Base-by-base conservation (phyloP, 441 rosid genomes). In the Sinapis alba region DNA sequence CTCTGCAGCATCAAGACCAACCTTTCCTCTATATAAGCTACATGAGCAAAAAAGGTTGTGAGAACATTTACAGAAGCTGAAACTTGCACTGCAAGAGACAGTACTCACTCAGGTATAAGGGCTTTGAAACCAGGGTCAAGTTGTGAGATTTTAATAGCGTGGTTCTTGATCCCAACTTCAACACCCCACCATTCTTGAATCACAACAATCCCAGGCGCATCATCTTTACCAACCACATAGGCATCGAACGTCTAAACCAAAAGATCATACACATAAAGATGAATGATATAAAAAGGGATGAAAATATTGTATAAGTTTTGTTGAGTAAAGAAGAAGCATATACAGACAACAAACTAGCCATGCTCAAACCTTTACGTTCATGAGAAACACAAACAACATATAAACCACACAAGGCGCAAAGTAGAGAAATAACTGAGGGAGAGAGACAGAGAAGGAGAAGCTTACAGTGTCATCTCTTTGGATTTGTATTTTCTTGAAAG, bases 141-240 rank as follows among this genome's bases (percentile, higher is more conserved):
- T 47, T 92, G 93, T 58, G 99, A 86, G 68, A 95, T 89, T 80
- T 89, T 90, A 61, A 81, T 18, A 58, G 99, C 97, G 32, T 95
- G 98, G 81, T 95, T 92, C 86, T 93, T 95, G 83, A 92, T 83
- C 89, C 93, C 98, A 69, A 80, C 93, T 75, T 95, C 99, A 79
- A 92, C 92, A 74, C 99, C 99, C 97, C 99, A 95, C 98, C 99
- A 95, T 80, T 95, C 99, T 66, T 95, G 99, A 60, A 95, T 78
- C 79, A 95, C 97, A 18, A 95, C 93, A 53, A 95, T 85, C 65
- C 99, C 99, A 0, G 97, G 96, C 28, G 96, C 97, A 66, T 86
- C 90, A 27, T 91, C 97, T 86, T 91, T 89, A 41, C 99, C 97
- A 19, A 95, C 89, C 69, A 94, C 90, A 64, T 89, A 94, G 0